A percentile compares a stretch with the other conserved stretches of the same genome.
Conservation (phyloP, 495 filamentous ascomycete genomes). For the Delitschia confertaspora region DNA sequence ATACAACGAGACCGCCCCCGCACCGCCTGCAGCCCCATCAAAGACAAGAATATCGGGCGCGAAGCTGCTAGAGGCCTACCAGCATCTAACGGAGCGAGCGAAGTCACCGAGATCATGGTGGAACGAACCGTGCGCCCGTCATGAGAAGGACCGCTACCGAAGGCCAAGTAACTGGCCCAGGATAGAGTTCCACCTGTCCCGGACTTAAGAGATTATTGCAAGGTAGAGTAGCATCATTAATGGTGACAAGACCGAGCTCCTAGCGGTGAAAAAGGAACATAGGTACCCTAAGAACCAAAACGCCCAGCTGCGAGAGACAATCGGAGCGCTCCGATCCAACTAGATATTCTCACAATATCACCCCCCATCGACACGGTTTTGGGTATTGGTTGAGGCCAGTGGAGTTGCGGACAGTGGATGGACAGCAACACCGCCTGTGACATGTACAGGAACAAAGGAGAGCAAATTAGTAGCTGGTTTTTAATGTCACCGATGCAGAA, state of each 20-base stretch:
- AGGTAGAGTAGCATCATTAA: neutral
- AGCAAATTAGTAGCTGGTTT: neutral
- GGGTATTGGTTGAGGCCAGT: too few species aligned
- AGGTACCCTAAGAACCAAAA: conserved; percentile 7
- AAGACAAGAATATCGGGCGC: too few species aligned
- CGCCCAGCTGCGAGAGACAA: conserved; percentile 3
- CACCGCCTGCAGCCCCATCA: neutral
- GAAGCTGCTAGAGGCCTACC: too few species aligned
- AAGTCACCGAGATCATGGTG: too few species aligned
- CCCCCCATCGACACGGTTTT: neutral
- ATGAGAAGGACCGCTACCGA: too few species aligned
- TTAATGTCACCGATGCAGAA: neutral
- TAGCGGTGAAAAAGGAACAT: conserved; percentile 3
- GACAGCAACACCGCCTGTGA: neutral
- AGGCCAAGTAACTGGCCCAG: too few species aligned
- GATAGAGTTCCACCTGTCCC: too few species aligned
- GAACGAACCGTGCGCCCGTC: too few species aligned
- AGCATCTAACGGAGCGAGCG: too few species aligned
- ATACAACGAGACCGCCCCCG: neutral
- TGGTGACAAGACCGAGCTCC: neutral
- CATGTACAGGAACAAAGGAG: neutral
- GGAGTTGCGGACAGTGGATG: too few species aligned
- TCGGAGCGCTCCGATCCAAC: neutral
- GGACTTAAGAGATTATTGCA: neutral
- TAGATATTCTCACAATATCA: neutral